phyloP scores from a whole-genome alignment of 2,329 filamentous ascomycete species.

The Pyricularia sp. region DNA sequence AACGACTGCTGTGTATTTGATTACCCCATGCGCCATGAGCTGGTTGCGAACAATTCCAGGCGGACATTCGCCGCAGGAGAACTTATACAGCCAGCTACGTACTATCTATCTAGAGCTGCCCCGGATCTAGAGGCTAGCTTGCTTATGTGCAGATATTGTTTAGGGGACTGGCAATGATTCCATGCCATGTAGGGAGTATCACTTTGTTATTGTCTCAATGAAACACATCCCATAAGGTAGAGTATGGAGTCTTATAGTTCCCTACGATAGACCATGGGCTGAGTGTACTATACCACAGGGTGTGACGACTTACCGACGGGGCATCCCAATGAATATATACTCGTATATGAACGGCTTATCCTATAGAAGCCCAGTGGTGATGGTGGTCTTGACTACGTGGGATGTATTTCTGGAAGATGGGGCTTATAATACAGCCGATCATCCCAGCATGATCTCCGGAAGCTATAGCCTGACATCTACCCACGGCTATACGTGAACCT shows the following conservation, averaged over 20 bases:
- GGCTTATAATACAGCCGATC: too few species aligned
- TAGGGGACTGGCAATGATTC: background rate
- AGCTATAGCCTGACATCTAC: too few species aligned
- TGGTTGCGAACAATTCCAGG: background rate
- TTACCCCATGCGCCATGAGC: background rate
- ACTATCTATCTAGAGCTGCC: background rate
- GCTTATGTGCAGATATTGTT: background rate
- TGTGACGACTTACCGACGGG: too few species aligned
- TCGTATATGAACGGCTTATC: too few species aligned
- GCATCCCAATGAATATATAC: too few species aligned
- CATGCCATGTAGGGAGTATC: background rate
- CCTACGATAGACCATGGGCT: too few species aligned
- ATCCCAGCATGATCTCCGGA: too few species aligned
- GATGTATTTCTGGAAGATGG: too few species aligned
- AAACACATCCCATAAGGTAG: background rate
- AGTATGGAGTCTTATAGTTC: background rate
- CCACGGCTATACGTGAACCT: too few species aligned
- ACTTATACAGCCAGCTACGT: background rate
- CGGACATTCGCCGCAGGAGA: background rate
- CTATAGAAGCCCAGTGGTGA: too few species aligned
- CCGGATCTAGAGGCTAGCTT: background rate
- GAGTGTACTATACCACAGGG: too few species aligned
- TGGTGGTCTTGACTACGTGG: too few species aligned
- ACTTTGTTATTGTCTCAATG: background rate
- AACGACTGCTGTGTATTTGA: background rate